Base-by-base conservation (phyloP, 768 basidiomycete genomes). In the Lentinula edodes region DNA sequence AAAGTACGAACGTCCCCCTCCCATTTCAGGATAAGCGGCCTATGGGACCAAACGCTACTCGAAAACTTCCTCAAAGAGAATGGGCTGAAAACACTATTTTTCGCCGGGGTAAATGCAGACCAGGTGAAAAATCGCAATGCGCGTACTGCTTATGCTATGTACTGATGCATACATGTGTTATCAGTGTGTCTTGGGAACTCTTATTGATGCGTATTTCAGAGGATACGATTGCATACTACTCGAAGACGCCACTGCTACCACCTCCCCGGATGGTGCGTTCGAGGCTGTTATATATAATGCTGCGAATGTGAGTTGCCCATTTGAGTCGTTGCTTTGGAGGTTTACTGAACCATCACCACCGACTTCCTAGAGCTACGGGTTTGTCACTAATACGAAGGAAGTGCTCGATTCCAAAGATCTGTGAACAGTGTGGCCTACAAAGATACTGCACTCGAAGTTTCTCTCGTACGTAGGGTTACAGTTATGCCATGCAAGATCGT, bases 91-190 rank as follows among this genome's bases (percentile, higher is more conserved):
- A 86, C 84, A 1, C 72, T 88, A 36, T 72, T 88, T 63, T 83
- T 89, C 59, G 80, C 82, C 35, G 87, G 86, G 35, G 87, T 88
- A 16, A 88, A 88, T 66, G 75, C 87, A 6, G 86, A 87, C 66
- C 85, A 87, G 80, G 87, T 85, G 60, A 13, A 60, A 60, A 50
- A 63, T 36, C 35, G 2, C 13, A 9, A 5, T 23, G 23, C 10
- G 12, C 12, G 2, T 32, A 9, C 18, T 52, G 8, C 23, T 52
- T 28, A 1, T 10, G 3, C 16, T 35, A 7, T 28, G 28, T n/a
- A 16, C 28, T 36, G 34, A 36, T 36, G 2, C 10, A 15, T 53
- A 5, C 16, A 10, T 35, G 8, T 6, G 12, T 50, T 8, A 45
- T 13, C 62, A 87, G 85, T 88, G 88, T 64, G 87, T 89, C 32